Evolutionary conservation across 345 rosid genomes (phyloP), one percentile per base, ranked within the genome.

Genomic region (Corchorus capsularis): DNA sequence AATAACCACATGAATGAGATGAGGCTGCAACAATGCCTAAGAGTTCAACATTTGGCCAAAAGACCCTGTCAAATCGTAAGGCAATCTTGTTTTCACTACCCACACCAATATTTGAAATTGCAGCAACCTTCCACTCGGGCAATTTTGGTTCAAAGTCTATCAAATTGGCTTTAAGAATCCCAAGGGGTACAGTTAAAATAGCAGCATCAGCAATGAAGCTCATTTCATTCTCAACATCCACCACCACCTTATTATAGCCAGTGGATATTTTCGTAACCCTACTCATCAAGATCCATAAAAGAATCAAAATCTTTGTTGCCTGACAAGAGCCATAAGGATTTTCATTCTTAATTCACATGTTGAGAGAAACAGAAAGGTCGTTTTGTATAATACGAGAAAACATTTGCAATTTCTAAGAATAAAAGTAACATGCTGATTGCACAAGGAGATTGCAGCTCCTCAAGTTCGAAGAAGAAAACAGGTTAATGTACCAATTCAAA

Each of bases 71-170:
- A 56, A 93, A 93, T 63, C 77, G 81, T 67, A 93, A 65, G 53
- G 97, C 98, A 49, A 93, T 87, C 89, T 91, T 91, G 72, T 91
- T 93, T 81, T 93, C 98, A 53, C 80, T 87, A 82, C 98, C 98
- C 50, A 91, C 85, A 22, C 98, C 98, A 14, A 93, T 83, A 83
- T 84, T 94, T 4, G 92, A 85, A 79, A 93, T 88, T 11, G 98
- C 97, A 75, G 92, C 75, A 66, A 83, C 84, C 81, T 93, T 91
- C 98, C 98, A 90, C 53, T 86, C 91, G 0, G 97, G 98, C 73
- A 93, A 83, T 74, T 89, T 89, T 5, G 97, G 98, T 79, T 90
- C 92, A 73, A 93, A 93, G 55, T 89, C 84, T 76, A 93, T 93
- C 72, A 90, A 78, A 50, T 90, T 90, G n/a, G 90, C 92, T 80